A percentile compares a stretch with the other conserved stretches of the same genome.
Conservation (phyloP, 495 filamentous ascomycete species). For the Pseudotulostoma volvatum region DNA sequence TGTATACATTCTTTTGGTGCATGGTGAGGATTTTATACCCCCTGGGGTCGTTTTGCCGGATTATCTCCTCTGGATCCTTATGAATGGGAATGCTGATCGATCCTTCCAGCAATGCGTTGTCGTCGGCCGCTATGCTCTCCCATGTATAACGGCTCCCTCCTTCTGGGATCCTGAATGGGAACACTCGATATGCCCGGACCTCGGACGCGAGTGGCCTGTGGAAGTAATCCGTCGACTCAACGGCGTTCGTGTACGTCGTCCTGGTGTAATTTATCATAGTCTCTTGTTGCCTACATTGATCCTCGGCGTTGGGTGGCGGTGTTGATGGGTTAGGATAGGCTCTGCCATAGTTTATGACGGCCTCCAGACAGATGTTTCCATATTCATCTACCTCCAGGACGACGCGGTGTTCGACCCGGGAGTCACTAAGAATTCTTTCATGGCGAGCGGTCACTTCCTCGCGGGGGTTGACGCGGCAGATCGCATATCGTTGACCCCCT, state of each 20-base stretch:
- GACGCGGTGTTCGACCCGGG: neutral
- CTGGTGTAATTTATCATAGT: conserved; percentile 2
- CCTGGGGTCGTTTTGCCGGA: too few species aligned
- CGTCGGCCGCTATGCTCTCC: too few species aligned
- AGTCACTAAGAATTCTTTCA: conserved; percentile 3
- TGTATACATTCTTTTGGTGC: too few species aligned
- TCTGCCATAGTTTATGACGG: conserved; percentile 5
- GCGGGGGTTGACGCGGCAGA: neutral
- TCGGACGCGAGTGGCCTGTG: neutral
- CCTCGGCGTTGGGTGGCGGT: neutral
- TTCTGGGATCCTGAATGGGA: too few species aligned
- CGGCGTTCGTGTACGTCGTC: conserved; percentile 1
- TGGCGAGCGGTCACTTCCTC: conserved; percentile 2
- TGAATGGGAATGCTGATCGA: too few species aligned
- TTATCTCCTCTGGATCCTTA: too few species aligned
- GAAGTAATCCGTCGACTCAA: neutral
- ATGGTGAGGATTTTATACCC: too few species aligned
- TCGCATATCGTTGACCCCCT: conserved; percentile 1
- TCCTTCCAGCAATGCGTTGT: too few species aligned
- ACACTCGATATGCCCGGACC: neutral
- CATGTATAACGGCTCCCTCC: too few species aligned
- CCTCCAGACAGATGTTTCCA: conserved; percentile 1
- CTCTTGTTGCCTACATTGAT: conserved; percentile 1
- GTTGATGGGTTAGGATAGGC: too few species aligned
- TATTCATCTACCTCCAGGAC: neutral